Evolutionary conservation across 2,329 filamentous ascomycete species (phyloP), one percentile per base, ranked within the genome.

Genomic region (Fusarium musae): DNA sequence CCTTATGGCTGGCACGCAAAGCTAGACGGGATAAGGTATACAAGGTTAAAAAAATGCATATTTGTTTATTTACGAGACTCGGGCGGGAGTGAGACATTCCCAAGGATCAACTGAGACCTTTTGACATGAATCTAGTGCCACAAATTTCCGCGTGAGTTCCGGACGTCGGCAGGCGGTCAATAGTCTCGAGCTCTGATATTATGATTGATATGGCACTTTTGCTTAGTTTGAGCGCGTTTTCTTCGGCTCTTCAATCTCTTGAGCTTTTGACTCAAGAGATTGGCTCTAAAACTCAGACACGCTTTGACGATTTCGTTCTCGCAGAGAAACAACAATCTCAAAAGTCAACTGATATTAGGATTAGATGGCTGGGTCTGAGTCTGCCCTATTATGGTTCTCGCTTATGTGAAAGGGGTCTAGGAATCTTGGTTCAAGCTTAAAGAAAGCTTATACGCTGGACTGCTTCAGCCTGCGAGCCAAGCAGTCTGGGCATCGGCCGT

Each of bases 41-140:
- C 66, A 70, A 70, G 67, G 53, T 70, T 70, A 70, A 70, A 66
- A 54, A 66, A 70, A 70, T 66, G 53, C 60, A 70, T 70, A 61
- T 10, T 59, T 61, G 47, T 17, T 59, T 65, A 65, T 65, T 66
- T 42, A 5, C 16, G n/a, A 61, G 54, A 67, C 54, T 42, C n/a
- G 30, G 9, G 23, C 10, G 26, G 28, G 4, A 28, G 44, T 69
- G 37, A 69, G 21, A 69, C 65, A 69, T 47, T 37, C n/a, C 4
- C 6, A 69, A 39, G 66, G 50, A 58, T 47, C 16, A 21, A 23
- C 16, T 37, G 13, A 53, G 52, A 65, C 66, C 12, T 34, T 49
- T 26, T 43, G 50, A 50, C 16, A 47, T 42, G 34, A 16, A 11
- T 36, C 30, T 4, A 39, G 11, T 21, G 19, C 19, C 40, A 53